Conservation (phyloP, 176 grass and related monocot genomes). For the Hordeum marinum region DNA sequence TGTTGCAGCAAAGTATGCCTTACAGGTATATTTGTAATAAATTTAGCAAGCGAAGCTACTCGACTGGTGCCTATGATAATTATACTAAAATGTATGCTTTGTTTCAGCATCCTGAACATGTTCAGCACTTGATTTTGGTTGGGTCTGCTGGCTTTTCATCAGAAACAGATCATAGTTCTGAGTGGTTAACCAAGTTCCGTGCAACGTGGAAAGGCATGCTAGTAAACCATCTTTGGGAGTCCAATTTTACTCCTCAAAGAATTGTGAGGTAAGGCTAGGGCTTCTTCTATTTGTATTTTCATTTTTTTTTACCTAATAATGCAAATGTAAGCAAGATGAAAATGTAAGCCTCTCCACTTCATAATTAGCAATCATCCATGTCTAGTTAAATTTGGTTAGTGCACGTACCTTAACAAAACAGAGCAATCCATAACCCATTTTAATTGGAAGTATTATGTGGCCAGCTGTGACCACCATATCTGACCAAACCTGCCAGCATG, state of each 20-base stretch:
- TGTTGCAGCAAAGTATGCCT: conserved; percentile 90
- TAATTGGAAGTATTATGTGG: neutral
- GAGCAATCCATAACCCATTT: neutral
- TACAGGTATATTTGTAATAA: conserved; percentile 50
- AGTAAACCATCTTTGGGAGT: conserved; percentile 95
- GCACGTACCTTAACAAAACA: neutral
- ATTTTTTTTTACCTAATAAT: neutral
- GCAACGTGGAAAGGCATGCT: conserved; percentile 88
- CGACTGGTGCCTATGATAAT: neutral
- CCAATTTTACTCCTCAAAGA: conserved; percentile 92
- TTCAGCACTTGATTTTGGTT: conserved; percentile 95
- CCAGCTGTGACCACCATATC: neutral
- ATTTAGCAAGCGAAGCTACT: neutral
- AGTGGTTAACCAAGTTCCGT: conserved; percentile 85
- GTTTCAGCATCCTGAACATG: conserved; percentile 91
- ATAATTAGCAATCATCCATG: neutral
- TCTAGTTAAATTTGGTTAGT: neutral
- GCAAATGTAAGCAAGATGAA: neutral
- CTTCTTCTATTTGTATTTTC: neutral
- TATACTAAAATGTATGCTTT: conserved; percentile 24
- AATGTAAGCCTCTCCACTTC: neutral
- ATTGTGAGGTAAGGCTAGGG: conserved; percentile 55
- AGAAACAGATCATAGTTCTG: conserved; percentile 78
- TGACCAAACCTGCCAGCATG: neutral
- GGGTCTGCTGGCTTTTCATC: conserved; percentile 90